Evolutionary conservation across 2,329 filamentous ascomycete genomes (phyloP).

Genomic region (Alternaria sp.): DNA sequence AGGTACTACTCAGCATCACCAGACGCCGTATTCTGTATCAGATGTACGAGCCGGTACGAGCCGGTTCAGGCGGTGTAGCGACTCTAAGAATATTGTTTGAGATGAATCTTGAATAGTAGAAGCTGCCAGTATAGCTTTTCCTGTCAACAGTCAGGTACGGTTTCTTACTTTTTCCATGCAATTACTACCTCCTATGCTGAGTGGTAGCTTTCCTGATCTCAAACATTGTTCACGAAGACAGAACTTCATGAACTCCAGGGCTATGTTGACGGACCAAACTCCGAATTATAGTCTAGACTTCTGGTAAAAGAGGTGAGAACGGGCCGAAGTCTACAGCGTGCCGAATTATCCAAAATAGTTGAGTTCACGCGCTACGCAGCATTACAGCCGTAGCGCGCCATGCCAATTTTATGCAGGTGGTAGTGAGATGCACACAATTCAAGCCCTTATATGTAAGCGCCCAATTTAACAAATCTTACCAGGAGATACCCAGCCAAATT

Average conservation of each 20-base stretch:
- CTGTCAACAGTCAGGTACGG: background rate
- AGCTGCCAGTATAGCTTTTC: background rate
- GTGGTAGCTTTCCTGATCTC: background rate
- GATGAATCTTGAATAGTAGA: background rate
- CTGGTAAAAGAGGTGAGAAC: background rate
- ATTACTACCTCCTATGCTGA: background rate
- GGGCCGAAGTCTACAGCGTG: background rate
- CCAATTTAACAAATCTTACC: background rate
- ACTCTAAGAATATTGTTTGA: background rate
- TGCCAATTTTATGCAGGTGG: background rate
- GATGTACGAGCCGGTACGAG: background rate
- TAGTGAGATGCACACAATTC: background rate
- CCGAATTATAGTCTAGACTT: background rate
- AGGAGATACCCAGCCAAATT: background rate
- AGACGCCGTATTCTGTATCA: background rate
- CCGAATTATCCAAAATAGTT: background rate
- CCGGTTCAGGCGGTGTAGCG: background rate
- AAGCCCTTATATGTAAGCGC: background rate
- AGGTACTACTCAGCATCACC: background rate
- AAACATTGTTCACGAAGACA: background rate
- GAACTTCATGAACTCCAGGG: background rate
- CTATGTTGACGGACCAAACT: background rate
- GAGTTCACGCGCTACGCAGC: background rate
- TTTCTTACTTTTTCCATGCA: background rate
- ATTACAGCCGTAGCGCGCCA: background rate